These are phyloP conservation scores for Tubosaeta sp. DNA, from an alignment of 768 basidiomycete genomes.

Conservation along the genomic window DNA sequence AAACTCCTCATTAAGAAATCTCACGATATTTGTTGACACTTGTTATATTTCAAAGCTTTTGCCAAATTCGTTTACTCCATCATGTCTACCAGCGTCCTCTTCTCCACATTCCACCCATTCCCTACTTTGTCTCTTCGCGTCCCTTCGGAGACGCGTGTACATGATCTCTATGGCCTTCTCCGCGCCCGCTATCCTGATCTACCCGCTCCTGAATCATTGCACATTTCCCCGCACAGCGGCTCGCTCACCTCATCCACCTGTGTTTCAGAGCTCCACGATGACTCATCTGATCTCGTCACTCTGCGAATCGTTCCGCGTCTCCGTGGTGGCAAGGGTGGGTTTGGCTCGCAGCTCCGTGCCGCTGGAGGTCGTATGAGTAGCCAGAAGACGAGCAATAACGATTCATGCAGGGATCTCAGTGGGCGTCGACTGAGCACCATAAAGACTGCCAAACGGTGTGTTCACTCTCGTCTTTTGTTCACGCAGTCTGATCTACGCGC, in stretches of 20 bases:
- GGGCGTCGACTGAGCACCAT: slow-evolving; percentile 89
- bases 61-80: slow-evolving; percentile 7
- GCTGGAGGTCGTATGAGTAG: slow-evolving; percentile 97
- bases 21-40: slow-evolving; percentile 6
- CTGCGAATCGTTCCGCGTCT: slow-evolving; percentile 73
- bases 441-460: slow-evolving; percentile 92
- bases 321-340: slow-evolving; percentile 93
- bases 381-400: slow-evolving; percentile 92
- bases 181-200: slow-evolving; percentile 45
- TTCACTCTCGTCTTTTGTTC: slow-evolving; percentile 3
- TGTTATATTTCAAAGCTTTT: slow-evolving; percentile 17
- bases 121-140: slow-evolving; percentile 49
- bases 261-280: slow-evolving; percentile 34
- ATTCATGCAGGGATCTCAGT: slow-evolving; percentile 89
- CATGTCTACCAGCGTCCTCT: slow-evolving; percentile 51
- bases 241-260: slow-evolving; percentile 26
- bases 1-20: neutral
- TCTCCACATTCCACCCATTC: slow-evolving; percentile 61
- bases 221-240: slow-evolving; percentile 39
- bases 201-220: slow-evolving; percentile 38
- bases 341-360: slow-evolving; percentile 92
- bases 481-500: neutral
- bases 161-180: slow-evolving; percentile 41
- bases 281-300: slow-evolving; percentile 43
- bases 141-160: slow-evolving; percentile 37